Evolutionary conservation across 1,284 basidiomycete species (phyloP), one percentile per base, ranked within the genome.

Genomic region (Ganoderma lucidum): DNA sequence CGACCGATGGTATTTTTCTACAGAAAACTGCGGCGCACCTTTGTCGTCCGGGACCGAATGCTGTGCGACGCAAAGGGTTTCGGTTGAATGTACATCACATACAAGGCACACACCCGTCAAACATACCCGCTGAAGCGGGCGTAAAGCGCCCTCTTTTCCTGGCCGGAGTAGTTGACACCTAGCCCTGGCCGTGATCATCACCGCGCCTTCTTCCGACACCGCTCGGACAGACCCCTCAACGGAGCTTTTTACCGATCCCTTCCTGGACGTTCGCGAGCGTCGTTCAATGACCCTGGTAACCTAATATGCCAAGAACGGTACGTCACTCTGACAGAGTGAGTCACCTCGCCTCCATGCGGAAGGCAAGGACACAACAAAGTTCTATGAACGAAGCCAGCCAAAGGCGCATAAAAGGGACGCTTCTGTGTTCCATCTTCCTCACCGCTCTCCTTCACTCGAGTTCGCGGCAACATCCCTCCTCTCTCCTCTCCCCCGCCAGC

Each of bases 91-190:
- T 19, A 19, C 6, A 23, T 59, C 56, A 59, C 56, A 23, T 39
- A 6, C 35, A 59, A 39, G 35, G 56, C 35, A 59, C 56, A 8
- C 19, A 59, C n/a, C 56, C 56, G 56, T 59, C 56, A 59, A 59
- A 59, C 35, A 39, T n/a, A 5, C 56, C 3, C 56, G 0, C 2
- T 19, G 56, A 37, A 35, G 56, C 56, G 56, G 17, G 37, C 39
- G 39, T 41, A 39, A 8, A n/a, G 2, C 0, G 9, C 8, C 56
- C 19, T 35, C 35, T n/a, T 8, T 8, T 6, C 44, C 17, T 45
- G 44, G 19, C 44, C 10, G 35, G 35, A 3, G 35, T 8, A 35
- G 14, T 30, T 58, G 56, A n/a, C 56, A 14, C 56, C 12, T 37
- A 37, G 9, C 5, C 35, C 6, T 39, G 35, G 10, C 39, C 39